A percentile compares a stretch with the other conserved stretches of the same genome.
Evolutionary conservation across 257 asterid genomes (phyloP).

Genomic region (Schizonepeta tenuifolia): DNA sequence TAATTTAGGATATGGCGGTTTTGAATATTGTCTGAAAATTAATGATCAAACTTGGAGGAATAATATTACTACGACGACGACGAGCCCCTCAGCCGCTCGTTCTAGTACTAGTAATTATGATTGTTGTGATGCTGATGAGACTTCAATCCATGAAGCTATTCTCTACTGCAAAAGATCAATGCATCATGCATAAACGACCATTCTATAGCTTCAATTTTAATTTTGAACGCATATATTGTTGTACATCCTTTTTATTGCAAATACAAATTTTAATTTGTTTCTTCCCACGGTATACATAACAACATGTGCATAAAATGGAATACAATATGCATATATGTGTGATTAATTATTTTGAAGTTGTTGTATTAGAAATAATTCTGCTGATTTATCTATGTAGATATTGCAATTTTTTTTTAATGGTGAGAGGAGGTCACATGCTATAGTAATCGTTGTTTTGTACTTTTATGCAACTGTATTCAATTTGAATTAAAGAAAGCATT

Average conservation of each 20-base stretch:
- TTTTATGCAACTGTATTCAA: slow-evolving; percentile 28
- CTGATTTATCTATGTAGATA: too few relatives aligned
- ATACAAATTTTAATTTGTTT: too few relatives aligned
- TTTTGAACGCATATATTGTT: too few relatives aligned
- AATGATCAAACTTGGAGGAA: slow-evolving; percentile 38
- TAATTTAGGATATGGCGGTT: neutral
- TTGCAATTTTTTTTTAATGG: too few relatives aligned
- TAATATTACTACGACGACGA: neutral
- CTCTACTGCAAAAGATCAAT: slow-evolving; percentile 61
- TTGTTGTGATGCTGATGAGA: slow-evolving; percentile 49
- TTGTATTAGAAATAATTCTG: neutral
- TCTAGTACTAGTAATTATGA: slow-evolving; percentile 16
- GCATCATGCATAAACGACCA: too few relatives aligned
- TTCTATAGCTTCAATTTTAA: too few relatives aligned
- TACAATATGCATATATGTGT: too few relatives aligned
- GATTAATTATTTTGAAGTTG: too few relatives aligned
- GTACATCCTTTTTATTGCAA: too few relatives aligned
- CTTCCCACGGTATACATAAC: neutral
- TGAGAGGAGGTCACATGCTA: neutral
- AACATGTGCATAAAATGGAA: neutral
- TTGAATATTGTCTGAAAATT: slow-evolving; percentile 24
- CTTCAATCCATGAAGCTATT: slow-evolving; percentile 56
- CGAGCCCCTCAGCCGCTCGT: slow-evolving; percentile 20
- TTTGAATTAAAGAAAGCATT: slow-evolving; percentile 15
- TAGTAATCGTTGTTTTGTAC: slow-evolving; percentile 23